Evolutionary conservation across 768 basidiomycete genomes (phyloP).

Genomic region (Wakefieldia striispora): DNA sequence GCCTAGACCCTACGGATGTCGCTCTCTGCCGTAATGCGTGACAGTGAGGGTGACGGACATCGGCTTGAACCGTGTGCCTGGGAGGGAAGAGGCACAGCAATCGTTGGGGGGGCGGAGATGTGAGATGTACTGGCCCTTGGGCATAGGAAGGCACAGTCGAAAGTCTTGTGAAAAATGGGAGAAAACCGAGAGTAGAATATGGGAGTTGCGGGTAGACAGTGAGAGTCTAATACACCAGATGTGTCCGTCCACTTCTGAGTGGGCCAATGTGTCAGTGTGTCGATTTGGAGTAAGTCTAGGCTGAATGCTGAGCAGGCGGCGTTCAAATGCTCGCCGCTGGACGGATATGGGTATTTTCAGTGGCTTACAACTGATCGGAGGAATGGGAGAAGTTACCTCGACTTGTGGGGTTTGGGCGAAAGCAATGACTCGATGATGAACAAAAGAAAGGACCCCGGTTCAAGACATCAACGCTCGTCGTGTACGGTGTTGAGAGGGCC

Average conservation of each 20-base stretch:
- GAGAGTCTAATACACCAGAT: no score
- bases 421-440: no score
- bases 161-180: background rate
- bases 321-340: background rate
- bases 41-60: background rate
- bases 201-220: no score
- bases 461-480: no score
- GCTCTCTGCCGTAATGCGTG: slow-evolving; percentile 13
- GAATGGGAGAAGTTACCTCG: background rate
- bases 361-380: background rate
- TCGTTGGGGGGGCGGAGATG: background rate
- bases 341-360: background rate
- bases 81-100: slow-evolving; percentile 14
- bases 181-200: background rate
- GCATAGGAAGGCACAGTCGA: background rate
- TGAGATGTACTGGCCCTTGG: background rate
- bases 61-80: slow-evolving; percentile 3
- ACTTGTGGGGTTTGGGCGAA: no score
- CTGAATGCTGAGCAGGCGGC: no score
- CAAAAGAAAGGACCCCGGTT: no score
- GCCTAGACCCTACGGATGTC: background rate
- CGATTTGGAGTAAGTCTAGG: background rate
- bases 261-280: background rate
- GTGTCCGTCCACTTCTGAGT: no score
- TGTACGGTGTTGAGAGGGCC: no score